Base-by-base conservation (phyloP, 768 basidiomycete species). In the Auricularia sp. region DNA sequence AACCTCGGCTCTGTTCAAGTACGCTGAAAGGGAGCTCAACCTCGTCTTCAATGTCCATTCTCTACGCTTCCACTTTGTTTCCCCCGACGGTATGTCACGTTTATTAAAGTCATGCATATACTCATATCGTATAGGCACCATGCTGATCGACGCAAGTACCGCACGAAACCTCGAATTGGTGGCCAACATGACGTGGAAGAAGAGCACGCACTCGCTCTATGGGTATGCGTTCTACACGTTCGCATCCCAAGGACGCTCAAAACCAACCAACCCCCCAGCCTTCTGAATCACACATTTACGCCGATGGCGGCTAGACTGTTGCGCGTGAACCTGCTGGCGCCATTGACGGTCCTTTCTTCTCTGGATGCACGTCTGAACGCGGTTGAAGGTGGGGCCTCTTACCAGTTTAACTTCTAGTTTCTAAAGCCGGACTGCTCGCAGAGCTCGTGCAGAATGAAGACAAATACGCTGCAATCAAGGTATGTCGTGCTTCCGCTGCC, bases 81-180 rank as follows among this genome's bases (percentile, higher is more conserved):
- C 90, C 1, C 86, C 90, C 0, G 91, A 95, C 70, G 78, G 77
- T 77, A 29, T 29, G 29, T 16, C 44, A 71, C 39, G 60, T 64
- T 29, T 33, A 39, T n/a, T 10, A 58, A 64, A 6, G 35, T 34
- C 36, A 58, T 44, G 18, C 53, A n/a, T 29, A 29, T 12, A 29
- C 23, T 42, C 39, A 8, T 14, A 42, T 8, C 12, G 7, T 23
- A 11, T 35, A 72, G 95, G 95, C 0, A 95, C 92, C 0, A 91
- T 98, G 89, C 83, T 97, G 82, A 89, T 99, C 67, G 97, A 98
- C 71, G 81, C 86, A 0, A 94, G 94, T 66, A 93, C 90, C 0
- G 91, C 86, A 2, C 83, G 83, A 51, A 94, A 96, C 72, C 81
- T 99, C 5, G 97, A 99, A 71, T 79, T 99, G 1, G 88, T 96